Evolutionary conservation across 2,329 filamentous ascomycete genomes (phyloP).

Genomic region (Biscogniauxia marginata): DNA sequence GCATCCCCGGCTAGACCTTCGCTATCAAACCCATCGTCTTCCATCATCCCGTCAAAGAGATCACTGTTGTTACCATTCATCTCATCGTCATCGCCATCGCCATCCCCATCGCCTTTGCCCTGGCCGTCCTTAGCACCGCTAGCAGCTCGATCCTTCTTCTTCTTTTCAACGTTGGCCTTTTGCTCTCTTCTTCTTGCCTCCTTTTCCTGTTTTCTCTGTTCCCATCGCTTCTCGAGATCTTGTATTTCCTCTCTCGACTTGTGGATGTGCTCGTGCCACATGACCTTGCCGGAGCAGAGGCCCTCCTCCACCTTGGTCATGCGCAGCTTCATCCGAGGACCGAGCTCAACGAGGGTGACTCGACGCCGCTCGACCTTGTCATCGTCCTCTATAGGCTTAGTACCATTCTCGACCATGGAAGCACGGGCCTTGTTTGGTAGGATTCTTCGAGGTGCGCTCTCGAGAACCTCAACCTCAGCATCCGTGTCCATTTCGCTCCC

Average conservation of each 20-base stretch:
- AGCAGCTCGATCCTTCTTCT: conserved; percentile 59
- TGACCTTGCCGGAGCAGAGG: conserved; percentile 80
- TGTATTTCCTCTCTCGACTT: conserved; percentile 78
- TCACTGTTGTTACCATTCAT: conserved; percentile 42
- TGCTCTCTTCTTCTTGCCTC: conserved; percentile 79
- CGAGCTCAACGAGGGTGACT: conserved; percentile 89
- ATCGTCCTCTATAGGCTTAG: conserved; percentile 40
- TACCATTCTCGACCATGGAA: conserved; percentile 43
- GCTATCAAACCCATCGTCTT: conserved; percentile 50
- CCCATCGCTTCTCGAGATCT: conserved; percentile 80
- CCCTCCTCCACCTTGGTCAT: conserved; percentile 97
- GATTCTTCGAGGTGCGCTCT: conserved; percentile 62
- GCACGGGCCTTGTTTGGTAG: conserved; percentile 51
- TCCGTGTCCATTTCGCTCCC: conserved; percentile 94
- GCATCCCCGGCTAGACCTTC: conserved; percentile 50
- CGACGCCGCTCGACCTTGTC: conserved; percentile 76
- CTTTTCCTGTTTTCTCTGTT: conserved; percentile 74
- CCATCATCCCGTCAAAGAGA: conserved; percentile 43
- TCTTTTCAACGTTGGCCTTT: conserved; percentile 86
- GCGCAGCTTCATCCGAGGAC: conserved; percentile 83
- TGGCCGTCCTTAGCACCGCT: conserved; percentile 40
- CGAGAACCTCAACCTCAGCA: conserved; percentile 85
- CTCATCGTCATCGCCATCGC: conserved; percentile 37
- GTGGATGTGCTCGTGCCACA: conserved; percentile 96
- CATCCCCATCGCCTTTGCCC: conserved; percentile 35